A percentile compares a stretch with the other conserved stretches of the same genome.
Evolutionary conservation across 2,329 filamentous ascomycete genomes (phyloP).

Genomic region (Thermochaetoides dissita): DNA sequence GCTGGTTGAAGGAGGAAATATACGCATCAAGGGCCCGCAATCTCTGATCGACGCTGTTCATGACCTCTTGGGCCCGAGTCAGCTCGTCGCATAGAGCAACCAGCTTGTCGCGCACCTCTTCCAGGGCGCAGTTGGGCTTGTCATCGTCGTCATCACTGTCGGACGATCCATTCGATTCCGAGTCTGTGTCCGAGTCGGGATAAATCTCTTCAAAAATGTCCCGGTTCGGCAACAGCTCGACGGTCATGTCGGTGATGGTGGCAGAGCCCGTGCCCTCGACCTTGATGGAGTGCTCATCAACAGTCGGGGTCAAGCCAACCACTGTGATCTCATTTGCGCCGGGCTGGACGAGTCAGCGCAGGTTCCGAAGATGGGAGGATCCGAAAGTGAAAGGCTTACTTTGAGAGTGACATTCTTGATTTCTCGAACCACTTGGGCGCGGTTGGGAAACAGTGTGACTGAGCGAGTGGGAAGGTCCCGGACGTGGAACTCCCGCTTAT

Average conservation of each 20-base stretch:
- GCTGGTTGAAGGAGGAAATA: constrained; percentile 21
- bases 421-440: constrained; percentile 47
- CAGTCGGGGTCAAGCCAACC: constrained; percentile 36
- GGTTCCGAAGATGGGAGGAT: not conserved
- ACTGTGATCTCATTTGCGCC: constrained; percentile 44
- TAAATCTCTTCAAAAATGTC: constrained; percentile 42
- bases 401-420: constrained; percentile 39
- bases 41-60: constrained; percentile 24
- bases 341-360: constrained; percentile 21
- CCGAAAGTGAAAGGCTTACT: constrained; percentile 17
- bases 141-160: constrained; percentile 18
- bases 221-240: constrained; percentile 41
- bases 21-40: constrained; percentile 28
- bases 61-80: constrained; percentile 18
- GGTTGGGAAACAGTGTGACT: constrained; percentile 48
- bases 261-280: constrained; percentile 45
- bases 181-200: constrained; percentile 26
- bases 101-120: constrained; percentile 20
- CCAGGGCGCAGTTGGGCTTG: constrained; percentile 15
- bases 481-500: constrained; percentile 38
- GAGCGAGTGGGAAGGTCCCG: constrained; percentile 43
- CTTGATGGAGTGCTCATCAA: constrained; percentile 43
- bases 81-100: constrained; percentile 19
- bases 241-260: constrained; percentile 47
- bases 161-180: constrained; percentile 1